Evolutionary conservation across 179 eudicot species (phyloP), one percentile per base, ranked within the genome.

Genomic region (Patellifolia procumbens): DNA sequence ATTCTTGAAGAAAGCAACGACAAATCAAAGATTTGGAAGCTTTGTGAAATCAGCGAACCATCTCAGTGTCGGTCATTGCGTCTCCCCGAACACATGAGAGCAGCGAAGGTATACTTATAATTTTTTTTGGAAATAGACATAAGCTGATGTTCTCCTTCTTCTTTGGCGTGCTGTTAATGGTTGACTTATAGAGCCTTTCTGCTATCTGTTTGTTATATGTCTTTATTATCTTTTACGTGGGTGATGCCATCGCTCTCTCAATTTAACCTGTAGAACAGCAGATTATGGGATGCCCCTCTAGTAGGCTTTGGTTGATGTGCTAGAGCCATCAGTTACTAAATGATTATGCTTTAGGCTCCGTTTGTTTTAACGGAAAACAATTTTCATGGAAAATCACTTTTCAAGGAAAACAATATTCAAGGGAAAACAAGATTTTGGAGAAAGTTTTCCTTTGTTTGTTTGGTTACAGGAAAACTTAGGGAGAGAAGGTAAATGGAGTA

Each of bases 21-120:
- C 83, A 94, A 94, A 81, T 87, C 95, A n/a, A 89, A 87, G 91
- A 79, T 91, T 71, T 95, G 97, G 99, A 91, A 93, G 83, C 88
- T 90, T 60, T 78, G 84, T 76, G 99, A 93, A 78, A 87, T 95
- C 76, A 89, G 79, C 49, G 97, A 95, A 74, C 88, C 92, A 22
- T 85, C 97, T 70, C 97, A 93, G 67, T 88, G 92, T 75, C 93
- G 97, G 29, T 83, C 97, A 34, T 52, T 90, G 78, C 86, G 90
- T 83, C 97, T 95, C 58, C 95, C 98, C 17, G 97, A 95, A 76
- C 86, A 86, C 81, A 75, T 82, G 84, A 84, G 90, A 84, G 88
- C 88, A 24, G 83, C 84, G 31, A 90, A 87, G 97, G 98, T 93
- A 83, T 71, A 62, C 34, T 74, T 53, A 28, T 51, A 17, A 60